Base-by-base conservation (phyloP, 345 rosid genomes). In the Odontarrhena argentea region DNA sequence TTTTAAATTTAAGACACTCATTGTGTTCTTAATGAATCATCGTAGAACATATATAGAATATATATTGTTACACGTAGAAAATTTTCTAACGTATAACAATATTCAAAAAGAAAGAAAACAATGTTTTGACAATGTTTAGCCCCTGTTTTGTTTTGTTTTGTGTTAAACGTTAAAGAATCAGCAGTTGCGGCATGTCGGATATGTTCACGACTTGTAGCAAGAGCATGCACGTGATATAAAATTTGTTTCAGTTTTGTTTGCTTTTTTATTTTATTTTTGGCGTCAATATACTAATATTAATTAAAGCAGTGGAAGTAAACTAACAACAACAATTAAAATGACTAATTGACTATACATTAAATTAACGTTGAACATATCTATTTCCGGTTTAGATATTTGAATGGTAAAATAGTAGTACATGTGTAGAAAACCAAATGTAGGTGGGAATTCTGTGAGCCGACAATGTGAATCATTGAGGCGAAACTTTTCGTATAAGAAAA, bases 391-490 rank as follows among this genome's bases (percentile, higher is more conserved):
- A 34, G 55, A 46, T 38, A 54, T 15, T 14, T 63, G 69, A 41
- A 37, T 34, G 25, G 25, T n/a, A n/a, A n/a, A n/a, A n/a, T n/a
- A 53, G 9, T 37, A 62, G 62, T 70, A 70, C 74, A 70, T 45
- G 40, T 28, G 50, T 55, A 11, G 35, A 46, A 62, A 63, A 55
- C 57, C 64, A 71, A 63, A 55, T 63, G 63, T 55, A 47, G 69
- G 51, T 55, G 38, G 50, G 28, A 62, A 54, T 26, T 44, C 36
- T 46, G 18, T 55, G 69, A 63, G 63, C 75, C 69, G 69, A 71
- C 75, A 71, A 55, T 55, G 57, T 50, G 63, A 71, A 45, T 55
- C 75, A 50, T 54, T 65, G 36, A 68, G 34, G 51, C 43, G 35
- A 68, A 18, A 58, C 11, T 26, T 42, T 42, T 43, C 22, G 12